Evolutionary conservation across 345 rosid species (phyloP), one percentile per base, ranked within the genome.

Genomic region (Bruguiera sexangula): DNA sequence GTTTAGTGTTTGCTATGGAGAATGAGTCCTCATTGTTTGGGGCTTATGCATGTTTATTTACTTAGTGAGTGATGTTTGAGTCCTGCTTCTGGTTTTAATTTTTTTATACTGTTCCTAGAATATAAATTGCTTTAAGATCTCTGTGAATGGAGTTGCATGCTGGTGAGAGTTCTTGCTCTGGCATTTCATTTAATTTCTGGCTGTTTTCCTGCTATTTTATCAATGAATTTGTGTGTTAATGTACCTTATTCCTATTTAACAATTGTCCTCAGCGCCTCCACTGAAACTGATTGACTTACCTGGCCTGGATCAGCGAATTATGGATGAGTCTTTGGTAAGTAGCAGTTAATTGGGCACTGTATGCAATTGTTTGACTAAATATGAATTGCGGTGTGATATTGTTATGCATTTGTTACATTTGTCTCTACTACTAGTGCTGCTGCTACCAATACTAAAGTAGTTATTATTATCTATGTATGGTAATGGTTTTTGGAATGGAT

Each of bases 221-320:
- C 5, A 24, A 21, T 56, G 16, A 20, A 56, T 56, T 27, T 56
- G 29, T 27, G 24, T 56, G 29, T 15, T 56, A 24, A 11, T 27
- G 29, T 56, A 19, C 60, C 60, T 56, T 56, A 56, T 31, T 11
- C 26, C 21, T 57, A 24, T 11, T 56, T 27, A 18, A 51, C 32
- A 60, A 16, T 37, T 70, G 19, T 77, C 48, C 77, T 60, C 92
- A 95, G 99, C 98, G 66, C 99, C 98, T 32, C 88, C 99, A 22
- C 68, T 95, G 73, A 95, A 95, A 82, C 79, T 95, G 85, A 75
- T 88, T 69, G 99, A 95, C 80, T 84, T 95, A 77, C 99, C 99
- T 58, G 99, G 99, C 77, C 77, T 93, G 83, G 99, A 95, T 81
- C 99, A 92, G 82, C 85, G 96, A 72, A 85, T 87, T 71, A 82